phyloP scores from a whole-genome alignment of 768 basidiomycete genomes.

The Podaxis sp. region DNA sequence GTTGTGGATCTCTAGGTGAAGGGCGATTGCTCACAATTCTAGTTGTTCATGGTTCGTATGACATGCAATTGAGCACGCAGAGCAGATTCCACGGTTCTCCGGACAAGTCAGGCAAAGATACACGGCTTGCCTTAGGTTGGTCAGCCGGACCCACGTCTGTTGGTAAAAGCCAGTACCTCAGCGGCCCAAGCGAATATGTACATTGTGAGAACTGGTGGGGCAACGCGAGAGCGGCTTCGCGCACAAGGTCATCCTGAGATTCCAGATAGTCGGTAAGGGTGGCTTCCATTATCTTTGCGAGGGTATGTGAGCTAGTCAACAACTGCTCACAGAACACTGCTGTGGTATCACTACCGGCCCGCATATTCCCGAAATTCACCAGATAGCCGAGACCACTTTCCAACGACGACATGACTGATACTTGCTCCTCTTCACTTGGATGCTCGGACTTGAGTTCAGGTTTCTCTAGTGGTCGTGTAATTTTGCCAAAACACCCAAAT shows the following conservation, averaged over 20 bases:
- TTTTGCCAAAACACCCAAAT: neutral
- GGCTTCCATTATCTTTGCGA: slow-evolving; percentile 21
- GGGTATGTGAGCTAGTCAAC: neutral
- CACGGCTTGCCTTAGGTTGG: slow-evolving; percentile 57
- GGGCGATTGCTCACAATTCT: slow-evolving; percentile 48
- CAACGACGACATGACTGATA: neutral
- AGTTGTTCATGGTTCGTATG: slow-evolving; percentile 85
- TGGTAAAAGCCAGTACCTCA: slow-evolving; percentile 33
- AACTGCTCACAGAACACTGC: neutral
- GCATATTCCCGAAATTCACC: slow-evolving; percentile 1
- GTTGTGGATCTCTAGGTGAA: neutral
- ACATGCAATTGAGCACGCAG: slow-evolving; percentile 83
- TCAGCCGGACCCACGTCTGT: slow-evolving; percentile 13
- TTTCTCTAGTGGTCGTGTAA: neutral
- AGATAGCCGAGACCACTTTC: neutral
- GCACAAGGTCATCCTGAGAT: slow-evolving; percentile 44
- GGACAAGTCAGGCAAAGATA: slow-evolving; percentile 79
- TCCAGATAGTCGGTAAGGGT: slow-evolving; percentile 42
- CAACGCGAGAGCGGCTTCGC: slow-evolving; percentile 52
- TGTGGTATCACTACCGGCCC: neutral
- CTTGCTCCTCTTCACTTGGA: neutral
- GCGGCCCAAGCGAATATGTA: slow-evolving; percentile 52
- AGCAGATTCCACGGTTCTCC: slow-evolving; percentile 65
- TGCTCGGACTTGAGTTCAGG: neutral
- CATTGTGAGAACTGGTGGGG: slow-evolving; percentile 65